Evolutionary conservation across 768 basidiomycete species (phyloP).

Genomic region (Tricholoma matsutake): DNA sequence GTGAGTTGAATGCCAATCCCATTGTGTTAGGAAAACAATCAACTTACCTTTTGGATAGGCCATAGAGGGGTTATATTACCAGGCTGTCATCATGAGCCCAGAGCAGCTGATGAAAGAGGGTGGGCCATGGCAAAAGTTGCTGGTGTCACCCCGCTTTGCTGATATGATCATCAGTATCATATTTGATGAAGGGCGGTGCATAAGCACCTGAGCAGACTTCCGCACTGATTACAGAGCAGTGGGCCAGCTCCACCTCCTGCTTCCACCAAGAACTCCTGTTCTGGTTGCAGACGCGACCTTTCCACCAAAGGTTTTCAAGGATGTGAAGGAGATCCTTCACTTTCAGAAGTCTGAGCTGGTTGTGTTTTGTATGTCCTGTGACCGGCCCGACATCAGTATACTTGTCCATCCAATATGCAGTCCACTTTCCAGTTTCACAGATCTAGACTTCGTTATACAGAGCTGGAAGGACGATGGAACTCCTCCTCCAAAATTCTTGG

Average conservation of each 20-base stretch:
- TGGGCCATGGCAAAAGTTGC: background rate
- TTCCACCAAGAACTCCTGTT: too few relatives aligned
- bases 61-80: background rate
- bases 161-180: too few relatives aligned
- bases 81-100: too few relatives aligned
- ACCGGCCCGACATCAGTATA: background rate
- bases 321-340: background rate
- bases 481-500: background rate
- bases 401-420: background rate
- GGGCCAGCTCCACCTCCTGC: too few relatives aligned
- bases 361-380: background rate
- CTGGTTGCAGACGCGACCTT: background rate
- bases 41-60: background rate
- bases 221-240: too few relatives aligned
- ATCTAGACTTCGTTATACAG: too few relatives aligned
- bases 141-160: background rate
- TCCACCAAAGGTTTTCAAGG: background rate
- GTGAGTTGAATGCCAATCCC: slow-evolving; percentile 12
- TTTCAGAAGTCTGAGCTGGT: background rate
- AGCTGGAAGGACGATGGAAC: background rate
- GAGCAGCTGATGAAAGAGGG: background rate
- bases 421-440: background rate
- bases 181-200: too few relatives aligned
- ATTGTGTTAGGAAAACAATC: background rate
- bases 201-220: too few relatives aligned